These are phyloP conservation scores for Isochrysis galbana DNA, from an alignment of 78 protist species.

Conservation along the genomic window DNA sequence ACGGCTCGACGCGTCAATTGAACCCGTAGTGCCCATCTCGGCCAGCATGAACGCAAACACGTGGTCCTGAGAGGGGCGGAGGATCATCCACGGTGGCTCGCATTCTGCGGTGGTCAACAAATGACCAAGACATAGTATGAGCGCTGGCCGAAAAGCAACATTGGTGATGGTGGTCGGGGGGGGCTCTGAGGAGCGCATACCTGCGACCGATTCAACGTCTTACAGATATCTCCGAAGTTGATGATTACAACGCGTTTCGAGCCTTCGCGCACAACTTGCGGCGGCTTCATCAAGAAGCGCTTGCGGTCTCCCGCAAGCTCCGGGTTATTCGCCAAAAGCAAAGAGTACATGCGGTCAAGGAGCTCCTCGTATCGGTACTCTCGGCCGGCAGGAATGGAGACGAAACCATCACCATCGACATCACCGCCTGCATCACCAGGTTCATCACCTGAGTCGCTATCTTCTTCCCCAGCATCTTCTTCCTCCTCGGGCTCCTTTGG, in stretches of 20 bases:
- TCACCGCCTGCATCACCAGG: neutral
- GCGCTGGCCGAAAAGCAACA: too few relatives aligned
- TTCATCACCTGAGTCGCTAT: neutral
- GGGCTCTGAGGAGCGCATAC: too few relatives aligned
- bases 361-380: slow-evolving; percentile 42
- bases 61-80: too few relatives aligned
- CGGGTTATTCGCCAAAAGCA: slow-evolving; percentile 50
- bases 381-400: neutral
- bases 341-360: slow-evolving; percentile 29
- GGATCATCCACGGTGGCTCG: too few relatives aligned
- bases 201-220: slow-evolving; percentile 70
- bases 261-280: slow-evolving; percentile 63
- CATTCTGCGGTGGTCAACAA: too few relatives aligned
- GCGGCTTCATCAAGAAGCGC: slow-evolving; percentile 72
- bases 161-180: too few relatives aligned
- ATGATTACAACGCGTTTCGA: slow-evolving; percentile 50
- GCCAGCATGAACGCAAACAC: slow-evolving; percentile 71
- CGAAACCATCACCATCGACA: neutral
- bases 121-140: too few relatives aligned
- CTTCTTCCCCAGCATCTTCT: neutral
- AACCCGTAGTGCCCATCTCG: slow-evolving; percentile 86
- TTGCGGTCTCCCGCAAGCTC: slow-evolving; percentile 31
- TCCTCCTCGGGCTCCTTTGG: neutral
- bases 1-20: slow-evolving; percentile 81
- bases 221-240: slow-evolving; percentile 90